Percentiles rank a stretch among this genome's conserved stretches.
Evolutionary conservation across 2,329 filamentous ascomycete species (phyloP).

Genomic region (Teratosphaeria viscida): DNA sequence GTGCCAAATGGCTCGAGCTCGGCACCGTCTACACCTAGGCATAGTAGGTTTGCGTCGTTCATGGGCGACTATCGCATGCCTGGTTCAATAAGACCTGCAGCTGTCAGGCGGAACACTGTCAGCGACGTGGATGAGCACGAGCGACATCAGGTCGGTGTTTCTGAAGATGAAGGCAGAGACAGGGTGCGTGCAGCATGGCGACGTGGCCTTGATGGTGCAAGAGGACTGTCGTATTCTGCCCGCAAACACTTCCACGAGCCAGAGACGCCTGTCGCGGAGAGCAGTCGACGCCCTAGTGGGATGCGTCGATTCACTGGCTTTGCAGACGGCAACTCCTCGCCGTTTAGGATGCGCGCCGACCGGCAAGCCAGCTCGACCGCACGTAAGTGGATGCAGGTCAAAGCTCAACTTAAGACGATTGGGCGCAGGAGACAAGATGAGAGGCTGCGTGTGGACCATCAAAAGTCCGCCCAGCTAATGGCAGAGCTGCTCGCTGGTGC

Average conservation of each 20-base stretch:
- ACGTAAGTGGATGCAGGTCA: conserved; percentile 87
- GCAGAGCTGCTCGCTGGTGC: conserved; percentile 87
- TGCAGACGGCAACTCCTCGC: conserved; percentile 31
- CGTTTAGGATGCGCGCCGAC: conserved; percentile 34
- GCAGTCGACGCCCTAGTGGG: conserved; percentile 31
- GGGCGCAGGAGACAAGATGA: conserved; percentile 74
- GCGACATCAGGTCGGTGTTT: conserved; percentile 35
- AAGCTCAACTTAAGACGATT: conserved; percentile 72
- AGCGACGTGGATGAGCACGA: conserved; percentile 15
- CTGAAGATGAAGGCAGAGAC: conserved; percentile 42
- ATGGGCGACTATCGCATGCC: conserved; percentile 35
- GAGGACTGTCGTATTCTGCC: conserved; percentile 36
- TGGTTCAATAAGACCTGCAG: conserved; percentile 43
- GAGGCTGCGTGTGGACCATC: conserved; percentile 76
- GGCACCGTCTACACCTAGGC: conserved; percentile 55
- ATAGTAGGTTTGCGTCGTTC: conserved; percentile 40
- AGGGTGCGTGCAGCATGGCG: conserved; percentile 38
- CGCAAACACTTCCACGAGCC: conserved; percentile 22
- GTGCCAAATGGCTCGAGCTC: conserved; percentile 48
- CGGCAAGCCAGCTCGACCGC: conserved; percentile 44
- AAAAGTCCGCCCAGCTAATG: conserved; percentile 92
- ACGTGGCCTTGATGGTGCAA: conserved; percentile 36
- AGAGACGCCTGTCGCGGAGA: conserved; percentile 13
- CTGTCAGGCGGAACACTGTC: conserved; percentile 43
- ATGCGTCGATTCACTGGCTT: conserved; percentile 37